Conservation (phyloP, 139 green algal species). For the Closterium sp. region DNA sequence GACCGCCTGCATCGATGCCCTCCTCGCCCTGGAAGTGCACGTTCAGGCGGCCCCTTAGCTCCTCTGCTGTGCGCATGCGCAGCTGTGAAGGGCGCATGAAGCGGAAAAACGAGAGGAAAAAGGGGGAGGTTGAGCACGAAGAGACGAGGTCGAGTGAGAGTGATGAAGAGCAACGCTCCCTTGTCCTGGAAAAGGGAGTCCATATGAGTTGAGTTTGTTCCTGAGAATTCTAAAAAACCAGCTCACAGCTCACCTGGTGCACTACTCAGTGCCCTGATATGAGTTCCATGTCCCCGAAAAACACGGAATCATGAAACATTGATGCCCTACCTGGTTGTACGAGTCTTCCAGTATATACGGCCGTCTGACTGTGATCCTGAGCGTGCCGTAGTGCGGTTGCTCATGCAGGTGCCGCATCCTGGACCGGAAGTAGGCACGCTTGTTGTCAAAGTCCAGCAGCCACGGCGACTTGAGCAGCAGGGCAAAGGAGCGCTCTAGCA, state of each 20-base stretch:
- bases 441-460: slow-evolving; percentile 99
- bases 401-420: slow-evolving; percentile 51
- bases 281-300: no score
- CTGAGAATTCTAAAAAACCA: no score
- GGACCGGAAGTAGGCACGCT: slow-evolving; percentile 79
- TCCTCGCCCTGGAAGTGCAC: slow-evolving; percentile 80
- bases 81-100: slow-evolving; percentile 71
- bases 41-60: slow-evolving; percentile 73
- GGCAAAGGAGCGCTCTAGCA: slow-evolving; percentile 78
- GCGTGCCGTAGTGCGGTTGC: slow-evolving; percentile 25
- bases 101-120: background rate
- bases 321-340: slow-evolving; percentile 86
- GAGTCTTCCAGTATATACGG: slow-evolving; percentile 93
- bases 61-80: slow-evolving; percentile 69
- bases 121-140: no score
- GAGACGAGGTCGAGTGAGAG: no score
- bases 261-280: no score
- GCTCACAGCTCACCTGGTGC: no score
- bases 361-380: slow-evolving; percentile 80
- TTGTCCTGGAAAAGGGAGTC: no score
- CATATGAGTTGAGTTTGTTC: no score
- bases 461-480: slow-evolving; percentile 75
- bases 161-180: no score
- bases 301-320: no score
- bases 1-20: slow-evolving; percentile 93